Percentiles rank a stretch among this genome's conserved stretches.
Evolutionary conservation across 2,329 filamentous ascomycete species (phyloP).

Genomic region (Metarhizium robertsii): DNA sequence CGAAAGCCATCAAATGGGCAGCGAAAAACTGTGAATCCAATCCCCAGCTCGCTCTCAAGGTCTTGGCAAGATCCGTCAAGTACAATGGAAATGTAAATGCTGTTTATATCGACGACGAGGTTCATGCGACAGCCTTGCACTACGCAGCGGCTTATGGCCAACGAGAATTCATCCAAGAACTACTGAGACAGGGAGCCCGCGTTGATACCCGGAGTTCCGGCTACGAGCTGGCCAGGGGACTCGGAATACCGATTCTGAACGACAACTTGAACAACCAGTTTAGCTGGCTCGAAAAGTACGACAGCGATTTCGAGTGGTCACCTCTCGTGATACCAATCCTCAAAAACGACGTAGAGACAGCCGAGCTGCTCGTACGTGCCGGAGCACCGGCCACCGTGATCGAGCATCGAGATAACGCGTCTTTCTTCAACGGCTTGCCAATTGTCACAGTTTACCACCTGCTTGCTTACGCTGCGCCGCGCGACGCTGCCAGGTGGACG

Average conservation of each 20-base stretch:
- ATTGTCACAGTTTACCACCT: background rate
- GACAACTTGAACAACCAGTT: background rate
- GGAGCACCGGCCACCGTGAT: background rate
- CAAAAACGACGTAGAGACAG: background rate
- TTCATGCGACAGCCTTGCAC: conserved; percentile 1
- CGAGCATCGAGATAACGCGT: background rate
- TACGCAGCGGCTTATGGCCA: background rate
- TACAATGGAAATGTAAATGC: conserved; percentile 2
- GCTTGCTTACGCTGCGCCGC: background rate
- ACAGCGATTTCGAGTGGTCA: background rate
- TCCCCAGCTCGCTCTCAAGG: background rate
- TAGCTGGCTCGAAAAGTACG: too few relatives aligned
- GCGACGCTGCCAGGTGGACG: background rate
- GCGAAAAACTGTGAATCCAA: background rate
- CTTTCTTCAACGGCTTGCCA: background rate
- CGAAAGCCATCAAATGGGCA: conserved; percentile 3
- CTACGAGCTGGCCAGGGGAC: background rate
- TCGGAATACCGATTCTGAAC: background rate
- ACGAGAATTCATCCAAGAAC: background rate
- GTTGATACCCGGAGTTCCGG: background rate
- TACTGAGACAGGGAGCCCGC: background rate
- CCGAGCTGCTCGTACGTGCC: background rate
- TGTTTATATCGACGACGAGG: background rate
- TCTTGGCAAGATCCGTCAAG: background rate
- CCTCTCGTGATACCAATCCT: conserved; percentile 1